Conservation (phyloP, 495 filamentous ascomycete species). For the Penicillium argentinense region DNA sequence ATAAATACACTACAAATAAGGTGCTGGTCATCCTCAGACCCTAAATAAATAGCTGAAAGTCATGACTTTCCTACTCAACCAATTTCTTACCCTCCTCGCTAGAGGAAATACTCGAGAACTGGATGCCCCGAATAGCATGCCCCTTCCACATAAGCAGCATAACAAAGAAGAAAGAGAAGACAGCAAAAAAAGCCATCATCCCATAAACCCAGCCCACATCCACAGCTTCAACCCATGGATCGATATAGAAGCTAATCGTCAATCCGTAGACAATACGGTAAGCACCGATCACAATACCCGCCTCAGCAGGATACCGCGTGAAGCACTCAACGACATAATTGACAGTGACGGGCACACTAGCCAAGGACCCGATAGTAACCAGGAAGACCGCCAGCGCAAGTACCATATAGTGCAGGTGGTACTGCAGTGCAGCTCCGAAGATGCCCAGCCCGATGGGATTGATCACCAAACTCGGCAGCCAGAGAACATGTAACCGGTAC, state of each 20-base stretch:
- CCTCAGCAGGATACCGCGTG: constrained; percentile 40
- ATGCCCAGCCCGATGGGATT: constrained; percentile 50
- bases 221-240: constrained; percentile 45
- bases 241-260: constrained; percentile 48
- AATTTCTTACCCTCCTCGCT: constrained; percentile 28
- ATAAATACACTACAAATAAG: no score
- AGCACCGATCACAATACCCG: constrained; percentile 37
- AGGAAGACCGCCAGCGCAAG: constrained; percentile 46
- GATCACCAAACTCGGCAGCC: constrained; percentile 42
- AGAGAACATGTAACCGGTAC: constrained; percentile 50
- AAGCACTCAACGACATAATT: constrained; percentile 54
- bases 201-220: constrained; percentile 53
- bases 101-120: constrained; percentile 24
- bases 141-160: constrained; percentile 35
- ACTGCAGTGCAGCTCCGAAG: constrained; percentile 47
- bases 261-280: constrained; percentile 46
- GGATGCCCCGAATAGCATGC: constrained; percentile 23
- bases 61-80: constrained; percentile 6
- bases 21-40: no score
- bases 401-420: constrained; percentile 49
- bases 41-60: no score
- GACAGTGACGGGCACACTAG: constrained; percentile 42
- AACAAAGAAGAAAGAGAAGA: constrained; percentile 38
- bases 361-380: constrained; percentile 40
- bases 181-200: constrained; percentile 49